phyloP scores from a whole-genome alignment of 2,329 filamentous ascomycete genomes.

The Fusarium chaquense region DNA sequence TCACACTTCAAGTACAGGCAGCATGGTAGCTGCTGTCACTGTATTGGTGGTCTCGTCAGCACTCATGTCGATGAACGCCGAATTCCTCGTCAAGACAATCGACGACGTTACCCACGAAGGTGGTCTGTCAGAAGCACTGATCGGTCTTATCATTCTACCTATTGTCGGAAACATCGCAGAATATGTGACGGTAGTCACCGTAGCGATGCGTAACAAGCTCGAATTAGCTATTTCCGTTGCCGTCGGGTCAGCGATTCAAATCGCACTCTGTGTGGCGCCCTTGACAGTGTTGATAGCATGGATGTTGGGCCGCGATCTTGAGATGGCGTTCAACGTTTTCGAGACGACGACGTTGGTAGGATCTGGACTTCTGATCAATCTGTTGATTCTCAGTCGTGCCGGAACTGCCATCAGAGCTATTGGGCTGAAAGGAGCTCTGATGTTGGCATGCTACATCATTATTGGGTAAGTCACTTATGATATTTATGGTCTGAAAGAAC shows the following conservation, averaged over 20 bases:
- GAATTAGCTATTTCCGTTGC: conserved; percentile 72
- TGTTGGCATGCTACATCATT: conserved; percentile 67
- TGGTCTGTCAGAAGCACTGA: conserved; percentile 67
- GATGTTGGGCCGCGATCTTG: conserved; percentile 66
- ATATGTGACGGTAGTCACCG: conserved; percentile 71
- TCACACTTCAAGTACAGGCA: conserved; percentile 19
- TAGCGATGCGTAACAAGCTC: conserved; percentile 70
- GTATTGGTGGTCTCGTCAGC: conserved; percentile 66
- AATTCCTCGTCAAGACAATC: conserved; percentile 71
- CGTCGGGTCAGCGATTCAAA: conserved; percentile 71
- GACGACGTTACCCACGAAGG: conserved; percentile 63
- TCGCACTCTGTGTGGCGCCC: conserved; percentile 71
- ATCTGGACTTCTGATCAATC: conserved; percentile 77
- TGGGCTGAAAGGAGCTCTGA: conserved; percentile 65
- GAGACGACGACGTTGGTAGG: conserved; percentile 80
- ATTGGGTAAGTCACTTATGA: conserved; percentile 52
- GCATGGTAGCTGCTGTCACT: conserved; percentile 58
- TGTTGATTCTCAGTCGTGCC: conserved; percentile 78
- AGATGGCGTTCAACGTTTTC: conserved; percentile 80
- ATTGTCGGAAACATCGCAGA: conserved; percentile 73
- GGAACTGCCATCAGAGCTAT: conserved; percentile 71
- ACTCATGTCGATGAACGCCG: conserved; percentile 70
- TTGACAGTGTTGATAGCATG: conserved; percentile 71
- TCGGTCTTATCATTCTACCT: conserved; percentile 71
- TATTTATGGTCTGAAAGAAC: accelerated